Evolutionary conservation across 306 rosid species (phyloP).

Genomic region (Corylus americana): DNA sequence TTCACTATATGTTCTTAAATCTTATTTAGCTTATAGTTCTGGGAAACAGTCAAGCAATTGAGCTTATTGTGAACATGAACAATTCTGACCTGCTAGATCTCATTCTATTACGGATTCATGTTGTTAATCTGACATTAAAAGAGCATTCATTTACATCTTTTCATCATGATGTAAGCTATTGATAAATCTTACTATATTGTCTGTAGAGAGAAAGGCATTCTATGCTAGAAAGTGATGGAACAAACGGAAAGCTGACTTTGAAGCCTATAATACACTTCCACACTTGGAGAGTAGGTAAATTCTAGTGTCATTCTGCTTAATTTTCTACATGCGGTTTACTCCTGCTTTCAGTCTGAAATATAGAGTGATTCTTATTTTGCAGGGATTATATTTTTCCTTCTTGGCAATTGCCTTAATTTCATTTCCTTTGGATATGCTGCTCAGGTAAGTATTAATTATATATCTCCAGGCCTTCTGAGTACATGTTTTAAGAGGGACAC

Average conservation of each 20-base stretch:
- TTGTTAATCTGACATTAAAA: background rate
- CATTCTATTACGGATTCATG: background rate
- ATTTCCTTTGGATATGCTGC: constrained; percentile 97
- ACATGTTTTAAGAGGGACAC: background rate
- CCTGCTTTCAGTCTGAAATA: constrained; percentile 14
- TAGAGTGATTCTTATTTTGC: constrained; percentile 29
- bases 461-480: constrained; percentile 9
- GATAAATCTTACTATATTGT: constrained; percentile 21
- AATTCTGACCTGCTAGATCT: background rate
- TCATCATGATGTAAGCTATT: constrained; percentile 3
- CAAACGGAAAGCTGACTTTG: constrained; percentile 61
- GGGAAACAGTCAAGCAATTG: background rate
- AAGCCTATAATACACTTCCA: constrained; percentile 82
- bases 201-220: constrained; percentile 85
- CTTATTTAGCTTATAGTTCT: background rate
- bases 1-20: background rate
- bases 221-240: constrained; percentile 62
- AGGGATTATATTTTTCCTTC: constrained; percentile 81
- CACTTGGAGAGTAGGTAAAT: constrained; percentile 92
- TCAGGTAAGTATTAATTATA: constrained; percentile 57
- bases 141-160: background rate
- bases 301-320: constrained; percentile 22
- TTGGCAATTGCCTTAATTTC: constrained; percentile 91
- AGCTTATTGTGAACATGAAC: constrained; percentile 1
- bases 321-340: constrained; percentile 29